A percentile compares a stretch with the other conserved stretches of the same genome.
These are phyloP conservation scores for Xylariaceae sp. DNA, from an alignment of 2,329 filamentous ascomycete species.

Conservation along the genomic window DNA sequence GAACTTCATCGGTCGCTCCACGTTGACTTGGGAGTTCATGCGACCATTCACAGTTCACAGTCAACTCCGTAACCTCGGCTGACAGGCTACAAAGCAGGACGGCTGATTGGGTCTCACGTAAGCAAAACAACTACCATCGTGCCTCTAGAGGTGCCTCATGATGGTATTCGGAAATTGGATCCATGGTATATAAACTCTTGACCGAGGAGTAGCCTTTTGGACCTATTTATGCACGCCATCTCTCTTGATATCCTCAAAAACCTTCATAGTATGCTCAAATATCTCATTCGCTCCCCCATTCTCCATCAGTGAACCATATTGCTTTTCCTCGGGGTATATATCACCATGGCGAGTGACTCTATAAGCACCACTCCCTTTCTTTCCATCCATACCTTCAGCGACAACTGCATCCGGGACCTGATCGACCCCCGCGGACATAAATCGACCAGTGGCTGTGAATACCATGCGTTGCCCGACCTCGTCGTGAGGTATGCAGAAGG, in stretches of 20 bases:
- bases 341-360: slow-evolving; percentile 1
- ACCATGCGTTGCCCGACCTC: slow-evolving; percentile 10
- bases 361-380: slow-evolving; percentile 8
- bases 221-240: slow-evolving; percentile 4
- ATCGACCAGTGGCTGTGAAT: slow-evolving; percentile 7
- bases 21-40: too few species aligned
- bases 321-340: slow-evolving; percentile 3
- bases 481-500: slow-evolving; percentile 2
- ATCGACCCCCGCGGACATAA: not conserved
- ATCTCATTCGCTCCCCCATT: slow-evolving; percentile 6
- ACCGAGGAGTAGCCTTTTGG: too few species aligned
- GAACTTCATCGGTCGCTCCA: too few species aligned
- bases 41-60: too few species aligned
- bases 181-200: too few species aligned
- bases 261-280: slow-evolving; percentile 10
- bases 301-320: slow-evolving; percentile 7
- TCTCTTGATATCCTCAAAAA: slow-evolving; percentile 9
- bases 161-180: too few species aligned
- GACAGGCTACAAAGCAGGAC: too few species aligned
- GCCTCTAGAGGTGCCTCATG: too few species aligned
- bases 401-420: not conserved
- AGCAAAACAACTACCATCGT: too few species aligned
- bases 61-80: too few species aligned
- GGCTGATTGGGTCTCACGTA: too few species aligned
- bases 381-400: slow-evolving; percentile 8